Conservation (phyloP, 2,329 filamentous ascomycete genomes). For the Neopestalotiopsis rosae region DNA sequence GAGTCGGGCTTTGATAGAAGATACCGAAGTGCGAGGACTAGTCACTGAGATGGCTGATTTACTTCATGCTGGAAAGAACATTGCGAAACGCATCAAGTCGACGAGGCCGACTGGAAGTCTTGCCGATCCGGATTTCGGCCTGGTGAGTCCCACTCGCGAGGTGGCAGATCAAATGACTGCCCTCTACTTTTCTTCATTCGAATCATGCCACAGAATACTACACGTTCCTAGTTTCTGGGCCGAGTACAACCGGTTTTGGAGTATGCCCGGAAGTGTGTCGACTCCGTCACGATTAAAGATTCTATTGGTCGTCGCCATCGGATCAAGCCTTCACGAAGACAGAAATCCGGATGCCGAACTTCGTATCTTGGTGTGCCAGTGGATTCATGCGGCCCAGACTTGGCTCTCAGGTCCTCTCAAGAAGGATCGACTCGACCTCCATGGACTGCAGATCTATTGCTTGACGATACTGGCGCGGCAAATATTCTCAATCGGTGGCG, state of each 20-base stretch:
- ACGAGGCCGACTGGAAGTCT: slow-evolving; percentile 39
- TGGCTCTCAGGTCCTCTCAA: slow-evolving; percentile 48
- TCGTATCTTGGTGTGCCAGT: slow-evolving; percentile 36
- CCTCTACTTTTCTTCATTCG: slow-evolving; percentile 56
- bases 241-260: slow-evolving; percentile 55
- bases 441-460: slow-evolving; percentile 46
- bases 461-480: slow-evolving; percentile 45
- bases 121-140: slow-evolving; percentile 24
- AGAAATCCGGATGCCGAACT: slow-evolving; percentile 29
- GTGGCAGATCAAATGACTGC: slow-evolving; percentile 45
- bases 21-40: slow-evolving; percentile 29
- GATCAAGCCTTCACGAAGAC: slow-evolving; percentile 39
- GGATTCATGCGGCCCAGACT: slow-evolving; percentile 45
- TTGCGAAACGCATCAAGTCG: slow-evolving; percentile 38
- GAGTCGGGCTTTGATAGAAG: slow-evolving; percentile 25
- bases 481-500: slow-evolving; percentile 46
- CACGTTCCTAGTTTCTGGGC: slow-evolving; percentile 57
- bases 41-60: slow-evolving; percentile 34
- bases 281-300: slow-evolving; percentile 39
- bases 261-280: slow-evolving; percentile 31
- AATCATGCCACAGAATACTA: slow-evolving; percentile 56
- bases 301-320: slow-evolving; percentile 46
- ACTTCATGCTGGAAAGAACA: slow-evolving; percentile 39
- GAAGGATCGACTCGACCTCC: slow-evolving; percentile 40
- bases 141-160: slow-evolving; percentile 34